Evolutionary conservation across 2,329 filamentous ascomycete species (phyloP), one percentile per base, ranked within the genome.

Genomic region (Amylocarpus encephaloides): DNA sequence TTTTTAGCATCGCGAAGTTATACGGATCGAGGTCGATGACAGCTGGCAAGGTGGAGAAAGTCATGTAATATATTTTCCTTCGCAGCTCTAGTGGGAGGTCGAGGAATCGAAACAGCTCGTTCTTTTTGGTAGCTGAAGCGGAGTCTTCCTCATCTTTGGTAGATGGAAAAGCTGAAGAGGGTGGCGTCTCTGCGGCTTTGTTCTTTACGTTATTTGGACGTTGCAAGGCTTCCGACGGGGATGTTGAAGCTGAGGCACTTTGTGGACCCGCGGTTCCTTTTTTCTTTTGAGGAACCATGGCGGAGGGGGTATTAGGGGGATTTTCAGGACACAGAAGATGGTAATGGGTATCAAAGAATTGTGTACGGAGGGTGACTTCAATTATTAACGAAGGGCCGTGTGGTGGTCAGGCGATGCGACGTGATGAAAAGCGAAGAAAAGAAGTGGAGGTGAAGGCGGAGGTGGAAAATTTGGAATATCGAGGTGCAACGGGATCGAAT

Each of bases 61-160:
- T 75, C 57, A 81, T 72, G 35, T 73, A 75, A 64, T 89, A 90
- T 11, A 91, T 77, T 59, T 80, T 79, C 52, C 85, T 71, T 6
- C 86, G 82, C 29, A 91, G 67, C 63, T 91, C 86, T 0, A 79
- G 75, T 0, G 86, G 86, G 1, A 91, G 70, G 29, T 77, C 71
- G 51, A 89, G 73, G 64, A 90, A 86, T 6, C 71, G 77, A 49
- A 88, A 88, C 0, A 78, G 74, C 40, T 67, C 33, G n/a, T 29
- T 48, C 29, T 44, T 47, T 18, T n/a, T 41, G 40, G 16, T 13
- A 11, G 12, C 11, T 9, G 38, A n/a, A 15, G 22, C 22, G 7
- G 22, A 26, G 22, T 49, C 52, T 29, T 34, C 53, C 55, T 58
- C 39, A 35, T 47, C 50, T 51, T 54, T 33, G 7, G 46, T 15